Base-by-base conservation (phyloP, 2,329 filamentous ascomycete genomes). In the Sclerotinia trifoliorum region DNA sequence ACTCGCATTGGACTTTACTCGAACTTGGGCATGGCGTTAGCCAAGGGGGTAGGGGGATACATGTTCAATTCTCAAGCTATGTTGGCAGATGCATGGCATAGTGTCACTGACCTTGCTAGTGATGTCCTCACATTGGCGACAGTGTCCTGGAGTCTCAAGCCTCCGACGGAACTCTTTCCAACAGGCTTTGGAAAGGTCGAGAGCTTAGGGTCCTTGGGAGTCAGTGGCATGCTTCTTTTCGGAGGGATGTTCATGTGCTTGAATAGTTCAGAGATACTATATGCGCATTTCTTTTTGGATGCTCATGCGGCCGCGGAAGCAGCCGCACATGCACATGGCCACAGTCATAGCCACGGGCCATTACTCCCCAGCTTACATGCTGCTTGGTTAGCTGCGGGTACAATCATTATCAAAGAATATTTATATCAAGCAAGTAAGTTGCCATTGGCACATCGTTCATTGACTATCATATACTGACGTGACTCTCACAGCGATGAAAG, bases 151-250 rank as follows among this genome's bases (percentile, higher is more conserved):
- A 96, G 94, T 69, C 81, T 98, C 70, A 93, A 91, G 75, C 90
- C 92, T 7, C 93, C 95, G 0, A 92, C 91, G 15, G 85, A 90
- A 66, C 86, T 86, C 52, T 99, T 97, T 77, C 95, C 95, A 2
- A 88, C 89, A 75, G 95, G 95, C 1, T 99, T 96, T 78, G 95
- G 95, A 77, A 99, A 99, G 82, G 87, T 99, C n/a, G 95, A 99
- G 83, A 97, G 93, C 75, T 81, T 99, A 77, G 95, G 95, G 26
- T 95, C 93, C 29, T 82, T 99, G 69, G 95, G 94, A 21, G 95
- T 99, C 46, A 97, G 94, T 74, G 89, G 93, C 71, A 91, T 99
- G 81, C 83, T 99, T 74, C 85, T 99, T 2, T 88, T 90, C 60
- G 95, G 95, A 71, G 95, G 95, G 63, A 81, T 97, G 71, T 93